phyloP scores from a whole-genome alignment of 2,329 filamentous ascomycete species.

The Exophiala viscosa region DNA sequence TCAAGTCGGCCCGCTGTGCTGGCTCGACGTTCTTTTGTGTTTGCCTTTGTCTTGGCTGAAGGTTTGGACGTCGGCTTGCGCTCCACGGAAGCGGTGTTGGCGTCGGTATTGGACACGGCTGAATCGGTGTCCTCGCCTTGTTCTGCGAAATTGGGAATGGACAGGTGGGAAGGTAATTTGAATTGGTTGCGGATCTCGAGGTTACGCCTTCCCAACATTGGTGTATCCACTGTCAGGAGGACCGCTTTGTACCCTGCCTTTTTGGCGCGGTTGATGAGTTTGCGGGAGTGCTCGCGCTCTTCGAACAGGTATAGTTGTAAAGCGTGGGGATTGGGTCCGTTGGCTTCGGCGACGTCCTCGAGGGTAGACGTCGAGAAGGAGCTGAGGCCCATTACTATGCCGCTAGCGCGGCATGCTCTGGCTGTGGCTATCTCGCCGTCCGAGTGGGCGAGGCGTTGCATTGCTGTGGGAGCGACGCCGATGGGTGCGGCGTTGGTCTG shows the following conservation, averaged over 20 bases:
- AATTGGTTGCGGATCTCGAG: conserved; percentile 28
- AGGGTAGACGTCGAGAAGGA: conserved; percentile 41
- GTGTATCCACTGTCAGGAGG: conserved; percentile 51
- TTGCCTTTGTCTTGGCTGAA: neutral
- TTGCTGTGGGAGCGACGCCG: conserved; percentile 49
- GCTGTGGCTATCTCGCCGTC: conserved; percentile 49
- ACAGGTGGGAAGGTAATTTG: conserved; percentile 23
- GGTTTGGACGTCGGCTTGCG: neutral
- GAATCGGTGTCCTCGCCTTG: conserved; percentile 49
- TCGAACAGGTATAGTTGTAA: conserved; percentile 53
- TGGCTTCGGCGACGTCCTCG: conserved; percentile 43
- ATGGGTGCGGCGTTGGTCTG: conserved; percentile 44
- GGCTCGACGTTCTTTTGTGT: conserved; percentile 1
- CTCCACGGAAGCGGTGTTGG: conserved; percentile 2
- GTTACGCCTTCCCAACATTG: conserved; percentile 45
- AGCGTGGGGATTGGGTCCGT: conserved; percentile 32
- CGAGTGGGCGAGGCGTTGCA: conserved; percentile 48
- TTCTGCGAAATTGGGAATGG: conserved; percentile 31
- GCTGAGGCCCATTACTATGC: conserved; percentile 44
- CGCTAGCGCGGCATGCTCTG: conserved; percentile 38
- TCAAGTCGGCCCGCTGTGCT: conserved; percentile 9
- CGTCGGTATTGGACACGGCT: conserved; percentile 4
- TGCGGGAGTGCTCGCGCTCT: conserved; percentile 39
- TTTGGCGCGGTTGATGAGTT: conserved; percentile 40
- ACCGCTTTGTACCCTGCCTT: conserved; percentile 48